phyloP scores from a whole-genome alignment of 192 early-diverging fungal species.

The Linnemannia elongata region DNA sequence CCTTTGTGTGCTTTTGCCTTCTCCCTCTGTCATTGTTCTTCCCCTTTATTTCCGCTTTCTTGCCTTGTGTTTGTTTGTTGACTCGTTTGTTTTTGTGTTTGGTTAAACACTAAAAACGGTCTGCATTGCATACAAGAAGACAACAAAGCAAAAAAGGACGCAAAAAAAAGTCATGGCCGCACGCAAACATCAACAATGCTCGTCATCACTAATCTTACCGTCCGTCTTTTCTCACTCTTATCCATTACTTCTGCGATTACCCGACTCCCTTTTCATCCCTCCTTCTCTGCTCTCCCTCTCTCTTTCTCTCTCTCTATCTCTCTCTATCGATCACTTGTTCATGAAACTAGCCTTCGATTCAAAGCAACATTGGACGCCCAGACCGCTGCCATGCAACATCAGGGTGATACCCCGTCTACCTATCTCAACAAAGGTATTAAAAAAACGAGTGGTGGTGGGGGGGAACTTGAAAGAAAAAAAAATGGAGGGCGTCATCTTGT shows the following conservation, averaged over 20 bases:
- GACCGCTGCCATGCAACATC: conserved; percentile 64
- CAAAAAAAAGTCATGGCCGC: neutral
- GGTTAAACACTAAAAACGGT: neutral
- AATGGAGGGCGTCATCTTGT: neutral
- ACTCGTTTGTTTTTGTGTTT: neutral
- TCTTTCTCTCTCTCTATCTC: neutral
- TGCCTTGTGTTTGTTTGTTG: neutral
- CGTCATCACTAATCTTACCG: neutral
- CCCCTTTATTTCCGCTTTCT: neutral
- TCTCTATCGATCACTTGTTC: neutral
- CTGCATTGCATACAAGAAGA: neutral
- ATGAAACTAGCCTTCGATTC: conserved; percentile 39
- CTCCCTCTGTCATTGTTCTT: neutral
- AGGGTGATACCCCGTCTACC: conserved; percentile 73
- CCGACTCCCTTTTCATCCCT: neutral
- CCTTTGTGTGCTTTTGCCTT: neutral
- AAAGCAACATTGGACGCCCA: conserved; percentile 60
- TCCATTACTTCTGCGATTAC: neutral
- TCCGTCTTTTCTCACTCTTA: neutral
- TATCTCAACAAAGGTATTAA: conserved; percentile 80
- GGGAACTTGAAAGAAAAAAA: neutral
- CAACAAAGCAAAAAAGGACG: too few species aligned
- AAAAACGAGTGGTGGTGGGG: neutral
- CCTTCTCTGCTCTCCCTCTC: neutral
- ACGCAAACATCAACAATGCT: neutral